phyloP scores from a whole-genome alignment of 345 rosid genomes.

The Eutrema heterophyllum region DNA sequence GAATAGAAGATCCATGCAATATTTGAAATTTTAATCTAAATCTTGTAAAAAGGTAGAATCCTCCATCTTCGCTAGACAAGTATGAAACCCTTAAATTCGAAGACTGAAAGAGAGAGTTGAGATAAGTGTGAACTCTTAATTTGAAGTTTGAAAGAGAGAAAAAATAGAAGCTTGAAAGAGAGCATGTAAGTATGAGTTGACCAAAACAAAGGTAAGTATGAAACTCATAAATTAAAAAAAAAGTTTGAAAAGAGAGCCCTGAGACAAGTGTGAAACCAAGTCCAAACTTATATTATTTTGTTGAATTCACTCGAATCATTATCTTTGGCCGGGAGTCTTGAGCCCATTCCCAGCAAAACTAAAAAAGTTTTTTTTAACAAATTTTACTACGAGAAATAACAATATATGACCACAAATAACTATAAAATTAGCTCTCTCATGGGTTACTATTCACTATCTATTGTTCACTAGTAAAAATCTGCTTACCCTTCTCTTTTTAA shows the following conservation, averaged over 20 bases:
- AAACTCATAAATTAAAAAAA: not conserved
- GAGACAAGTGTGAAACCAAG: conserved; percentile 1
- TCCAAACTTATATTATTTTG: not conserved
- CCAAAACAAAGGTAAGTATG: not conserved
- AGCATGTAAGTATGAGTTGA: not conserved
- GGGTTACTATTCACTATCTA: too few species aligned
- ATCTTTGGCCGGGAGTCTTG: not conserved
- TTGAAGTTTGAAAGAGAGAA: not conserved
- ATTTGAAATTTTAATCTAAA: not conserved
- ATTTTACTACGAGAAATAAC: too few species aligned
- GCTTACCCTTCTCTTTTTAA: too few species aligned
- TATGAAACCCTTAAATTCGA: not conserved
- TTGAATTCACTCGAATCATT: not conserved
- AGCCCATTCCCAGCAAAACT: not conserved
- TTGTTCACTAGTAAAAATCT: too few species aligned
- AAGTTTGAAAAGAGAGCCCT: not conserved
- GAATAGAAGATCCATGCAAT: not conserved
- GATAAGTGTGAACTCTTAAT: not conserved
- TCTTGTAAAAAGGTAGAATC: not conserved
- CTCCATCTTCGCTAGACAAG: not conserved
- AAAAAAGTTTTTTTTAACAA: not conserved
- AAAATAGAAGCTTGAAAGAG: not conserved
- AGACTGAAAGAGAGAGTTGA: not conserved
- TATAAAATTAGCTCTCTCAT: too few species aligned
- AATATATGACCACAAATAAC: too few species aligned